Evolutionary conservation across 495 filamentous ascomycete genomes (phyloP), one percentile per base, ranked within the genome.

Genomic region (Podospora pseudocomata): DNA sequence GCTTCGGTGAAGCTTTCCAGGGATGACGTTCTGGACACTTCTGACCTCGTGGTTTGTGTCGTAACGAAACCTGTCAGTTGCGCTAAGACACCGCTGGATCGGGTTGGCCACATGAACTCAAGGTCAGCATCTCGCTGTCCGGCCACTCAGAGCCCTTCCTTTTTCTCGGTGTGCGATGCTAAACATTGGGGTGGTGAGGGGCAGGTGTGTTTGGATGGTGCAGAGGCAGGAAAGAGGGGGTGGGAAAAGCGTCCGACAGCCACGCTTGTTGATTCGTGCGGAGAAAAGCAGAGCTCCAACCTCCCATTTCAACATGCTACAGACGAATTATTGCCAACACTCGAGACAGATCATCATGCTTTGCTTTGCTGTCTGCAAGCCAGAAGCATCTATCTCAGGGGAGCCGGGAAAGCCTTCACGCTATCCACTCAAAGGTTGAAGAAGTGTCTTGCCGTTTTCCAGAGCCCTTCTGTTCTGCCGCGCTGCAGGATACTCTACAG

Each of bases 41-140:
- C 60, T 18, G 7, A 56, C 13, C 54, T 20, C 18, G 63, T 65
- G 68, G 60, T 18, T 64, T 66, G 63, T 44, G 68, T 44, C 68
- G 62, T 44, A 30, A 26, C 56, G n/a, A 58, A 53, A 61, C 49
- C 30, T 66, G 68, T 62, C 30, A 65, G 61, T 63, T 53, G 53
- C 62, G 66, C 70, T 71, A 68, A 55, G 28, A 23, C 11, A 27
- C 19, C 34, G 59, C 34, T 27, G 39, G 63, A 63, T 67, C 72
- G 72, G 76, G 65, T 63, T 72, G 56, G 63, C 39, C 76, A 74
- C 75, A 78, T 77, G 74, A 68, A 57, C 44, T 75, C 68, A 34
- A 73, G 69, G 73, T 77, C 77, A 79, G 70, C 70, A 74, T 65
- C 53, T 60, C 39, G 54, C 26, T 67, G 53, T 54, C 68, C 61